Evolutionary conservation across 2,329 filamentous ascomycete species (phyloP).

Genomic region (Nothomitra cinnamomea): DNA sequence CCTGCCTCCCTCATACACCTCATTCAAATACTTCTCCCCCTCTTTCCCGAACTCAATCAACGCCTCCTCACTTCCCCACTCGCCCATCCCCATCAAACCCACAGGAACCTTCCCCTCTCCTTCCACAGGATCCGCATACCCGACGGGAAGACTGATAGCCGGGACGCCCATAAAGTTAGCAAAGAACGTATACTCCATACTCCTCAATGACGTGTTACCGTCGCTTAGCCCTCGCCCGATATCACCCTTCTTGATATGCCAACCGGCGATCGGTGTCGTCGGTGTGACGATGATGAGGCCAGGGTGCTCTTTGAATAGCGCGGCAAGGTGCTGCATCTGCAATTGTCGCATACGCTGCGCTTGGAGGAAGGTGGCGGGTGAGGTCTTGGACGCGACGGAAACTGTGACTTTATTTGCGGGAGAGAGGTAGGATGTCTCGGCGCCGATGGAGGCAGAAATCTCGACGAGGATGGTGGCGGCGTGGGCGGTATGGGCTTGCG

Average conservation of each 20-base stretch:
- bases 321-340: slow-evolving; percentile 62
- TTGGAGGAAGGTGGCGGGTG: slow-evolving; percentile 52
- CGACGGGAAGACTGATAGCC: slow-evolving; percentile 56
- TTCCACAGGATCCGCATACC: slow-evolving; percentile 43
- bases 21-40: slow-evolving; percentile 29
- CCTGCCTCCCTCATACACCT: background rate
- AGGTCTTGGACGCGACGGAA: slow-evolving; percentile 43
- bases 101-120: slow-evolving; percentile 40
- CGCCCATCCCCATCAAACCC: slow-evolving; percentile 35
- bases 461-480: slow-evolving; percentile 62
- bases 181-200: slow-evolving; percentile 75
- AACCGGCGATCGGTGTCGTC: slow-evolving; percentile 58
- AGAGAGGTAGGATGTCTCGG: slow-evolving; percentile 38
- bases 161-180: slow-evolving; percentile 72
- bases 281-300: slow-evolving; percentile 67
- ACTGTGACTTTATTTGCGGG: slow-evolving; percentile 55
- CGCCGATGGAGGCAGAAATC: slow-evolving; percentile 32
- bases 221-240: slow-evolving; percentile 49
- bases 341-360: slow-evolving; percentile 57
- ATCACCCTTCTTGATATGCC: slow-evolving; percentile 52
- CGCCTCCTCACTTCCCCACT: slow-evolving; percentile 36
- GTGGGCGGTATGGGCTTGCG: slow-evolving; percentile 61
- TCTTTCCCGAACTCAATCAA: slow-evolving; percentile 36
- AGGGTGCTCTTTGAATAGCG: slow-evolving; percentile 52
- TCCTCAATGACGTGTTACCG: slow-evolving; percentile 52